A percentile compares a stretch with the other conserved stretches of the same genome.
phyloP scores from a whole-genome alignment of 2,329 filamentous ascomycete species.

The Cladophialophora carrionii region DNA sequence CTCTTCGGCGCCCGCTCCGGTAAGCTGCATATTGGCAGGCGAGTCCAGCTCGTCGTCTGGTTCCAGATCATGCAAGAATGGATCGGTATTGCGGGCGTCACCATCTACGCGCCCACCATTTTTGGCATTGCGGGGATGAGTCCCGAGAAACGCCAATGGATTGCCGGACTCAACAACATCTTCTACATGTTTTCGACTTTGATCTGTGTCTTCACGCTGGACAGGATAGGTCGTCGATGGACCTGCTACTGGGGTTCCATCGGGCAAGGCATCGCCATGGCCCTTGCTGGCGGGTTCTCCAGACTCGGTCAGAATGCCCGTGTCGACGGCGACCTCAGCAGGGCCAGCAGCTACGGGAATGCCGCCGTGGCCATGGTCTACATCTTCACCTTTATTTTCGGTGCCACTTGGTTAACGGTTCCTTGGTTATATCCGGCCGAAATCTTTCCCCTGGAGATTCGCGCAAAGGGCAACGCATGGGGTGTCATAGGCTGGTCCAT shows the following conservation, averaged over 20 bases:
- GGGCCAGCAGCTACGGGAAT: constrained; percentile 63
- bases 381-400: constrained; percentile 67
- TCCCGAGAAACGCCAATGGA: constrained; percentile 52
- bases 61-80: constrained; percentile 71
- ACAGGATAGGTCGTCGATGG: constrained; percentile 69
- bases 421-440: constrained; percentile 71
- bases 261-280: constrained; percentile 68
- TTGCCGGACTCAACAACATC: constrained; percentile 61
- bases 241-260: constrained; percentile 70
- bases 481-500: constrained; percentile 77
- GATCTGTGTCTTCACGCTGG: constrained; percentile 70
- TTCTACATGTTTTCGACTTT: constrained; percentile 64
- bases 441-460: constrained; percentile 71
- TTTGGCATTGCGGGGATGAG: constrained; percentile 67
- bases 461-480: constrained; percentile 75
- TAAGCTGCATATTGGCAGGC: constrained; percentile 67
- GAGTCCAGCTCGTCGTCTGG: constrained; percentile 72
- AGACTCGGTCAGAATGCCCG: constrained; percentile 44
- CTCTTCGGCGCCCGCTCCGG: constrained; percentile 67
- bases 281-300: constrained; percentile 64
- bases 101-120: constrained; percentile 61
- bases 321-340: constrained; percentile 52
- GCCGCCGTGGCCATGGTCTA: constrained; percentile 67
- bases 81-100: constrained; percentile 68
- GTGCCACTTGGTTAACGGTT: constrained; percentile 62